Conservation (phyloP, 495 filamentous ascomycete genomes). For the Tuber borchii region DNA sequence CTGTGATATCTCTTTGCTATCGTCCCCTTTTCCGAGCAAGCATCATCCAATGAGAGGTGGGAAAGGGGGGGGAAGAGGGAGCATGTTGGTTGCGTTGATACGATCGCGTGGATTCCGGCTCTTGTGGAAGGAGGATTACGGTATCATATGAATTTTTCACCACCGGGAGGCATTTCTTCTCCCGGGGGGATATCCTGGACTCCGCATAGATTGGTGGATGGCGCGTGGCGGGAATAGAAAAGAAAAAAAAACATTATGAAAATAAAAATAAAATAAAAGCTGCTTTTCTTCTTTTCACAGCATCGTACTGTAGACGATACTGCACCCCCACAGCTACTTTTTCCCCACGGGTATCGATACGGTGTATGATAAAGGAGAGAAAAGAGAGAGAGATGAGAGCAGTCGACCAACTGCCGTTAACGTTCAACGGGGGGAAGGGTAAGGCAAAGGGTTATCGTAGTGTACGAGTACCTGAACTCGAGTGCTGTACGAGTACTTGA, state of each 20-base stretch:
- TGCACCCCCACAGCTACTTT: not conserved
- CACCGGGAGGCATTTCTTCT: not conserved
- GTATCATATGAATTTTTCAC: constrained; percentile 4
- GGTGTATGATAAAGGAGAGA: not conserved
- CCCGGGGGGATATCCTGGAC: not conserved
- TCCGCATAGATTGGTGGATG: not conserved
- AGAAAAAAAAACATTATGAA: not conserved
- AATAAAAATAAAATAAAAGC: not conserved
- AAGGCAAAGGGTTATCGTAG: not conserved
- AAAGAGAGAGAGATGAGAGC: not conserved
- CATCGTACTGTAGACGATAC: not conserved
- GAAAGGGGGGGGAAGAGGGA: not conserved
- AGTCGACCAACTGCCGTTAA: not conserved
- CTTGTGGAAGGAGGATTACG: constrained; percentile 1
- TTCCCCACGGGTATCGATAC: not conserved
- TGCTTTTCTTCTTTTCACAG: not conserved
- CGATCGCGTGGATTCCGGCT: not conserved
- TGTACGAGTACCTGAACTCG: not conserved
- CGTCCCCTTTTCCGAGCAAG: not conserved
- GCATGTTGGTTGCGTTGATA: not conserved
- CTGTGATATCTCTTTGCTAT: not conserved
- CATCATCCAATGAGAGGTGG: not conserved
- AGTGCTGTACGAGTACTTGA: too few species aligned
- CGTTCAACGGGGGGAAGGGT: not conserved
- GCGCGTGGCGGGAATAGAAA: not conserved